Conservation (phyloP, 2,329 filamentous ascomycete species). For the Didymosphaeria variabile region DNA sequence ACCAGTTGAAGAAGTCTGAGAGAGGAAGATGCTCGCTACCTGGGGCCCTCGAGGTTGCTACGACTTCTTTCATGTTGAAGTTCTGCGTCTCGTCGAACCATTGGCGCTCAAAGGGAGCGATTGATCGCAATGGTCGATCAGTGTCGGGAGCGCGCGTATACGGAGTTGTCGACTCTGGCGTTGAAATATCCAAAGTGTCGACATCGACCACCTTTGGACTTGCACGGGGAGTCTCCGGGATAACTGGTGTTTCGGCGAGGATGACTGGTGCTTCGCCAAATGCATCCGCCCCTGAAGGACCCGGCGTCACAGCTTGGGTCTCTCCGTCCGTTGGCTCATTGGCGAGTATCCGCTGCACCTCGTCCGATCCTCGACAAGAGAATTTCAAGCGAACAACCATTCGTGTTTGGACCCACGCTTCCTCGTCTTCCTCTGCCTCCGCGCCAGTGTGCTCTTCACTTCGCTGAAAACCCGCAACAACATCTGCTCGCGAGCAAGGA, state of each 20-base stretch:
- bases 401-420: constrained; percentile 13
- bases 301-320: not conserved
- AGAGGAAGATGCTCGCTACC: not conserved
- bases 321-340: not conserved
- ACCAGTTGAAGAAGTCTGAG: constrained; percentile 24
- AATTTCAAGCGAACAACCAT: constrained; percentile 25
- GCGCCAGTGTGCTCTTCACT: not conserved
- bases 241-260: not conserved
- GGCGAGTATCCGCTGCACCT: not conserved
- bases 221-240: no score
- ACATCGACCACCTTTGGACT: not conserved
- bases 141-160: constrained; percentile 9
- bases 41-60: constrained; percentile 1
- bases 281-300: not conserved
- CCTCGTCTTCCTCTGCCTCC: not conserved
- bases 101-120: constrained; percentile 22
- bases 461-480: constrained; percentile 14
- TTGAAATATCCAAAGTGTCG: not conserved
- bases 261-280: not conserved
- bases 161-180: not conserved
- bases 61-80: constrained; percentile 24
- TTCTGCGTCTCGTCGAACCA: constrained; percentile 33
- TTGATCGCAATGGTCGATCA: constrained; percentile 1
- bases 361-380: constrained; percentile 10
- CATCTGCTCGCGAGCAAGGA: not conserved